phyloP scores from a whole-genome alignment of 2,329 filamentous ascomycete species.

The Talaromyces islandicus region DNA sequence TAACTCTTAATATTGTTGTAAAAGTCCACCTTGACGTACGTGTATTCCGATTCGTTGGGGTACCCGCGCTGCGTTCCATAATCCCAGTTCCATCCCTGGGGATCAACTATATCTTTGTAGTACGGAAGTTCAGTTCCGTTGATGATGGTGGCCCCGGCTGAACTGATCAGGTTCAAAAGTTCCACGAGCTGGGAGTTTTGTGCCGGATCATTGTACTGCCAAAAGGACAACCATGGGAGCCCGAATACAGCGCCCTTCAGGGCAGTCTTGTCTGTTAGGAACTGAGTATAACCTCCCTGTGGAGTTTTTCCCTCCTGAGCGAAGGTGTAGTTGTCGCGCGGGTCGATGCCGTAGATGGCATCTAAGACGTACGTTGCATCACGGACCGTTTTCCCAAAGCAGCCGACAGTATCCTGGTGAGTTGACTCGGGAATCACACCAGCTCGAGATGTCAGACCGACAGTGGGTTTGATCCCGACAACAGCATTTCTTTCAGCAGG shows the following conservation, averaged over 20 bases:
- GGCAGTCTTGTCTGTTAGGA: slow-evolving; percentile 47
- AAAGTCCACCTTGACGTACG: slow-evolving; percentile 60
- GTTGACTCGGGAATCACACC: slow-evolving; percentile 60
- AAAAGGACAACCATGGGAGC: slow-evolving; percentile 67
- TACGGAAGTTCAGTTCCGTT: slow-evolving; percentile 65
- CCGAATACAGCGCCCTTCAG: slow-evolving; percentile 62
- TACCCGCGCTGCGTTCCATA: slow-evolving; percentile 57
- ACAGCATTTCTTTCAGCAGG: slow-evolving; percentile 64
- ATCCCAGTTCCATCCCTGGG: slow-evolving; percentile 69
- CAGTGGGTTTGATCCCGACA: slow-evolving; percentile 70
- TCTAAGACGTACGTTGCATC: slow-evolving; percentile 64
- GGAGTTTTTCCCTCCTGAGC: slow-evolving; percentile 53
- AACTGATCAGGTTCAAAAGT: slow-evolving; percentile 49
- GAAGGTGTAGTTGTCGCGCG: slow-evolving; percentile 59
- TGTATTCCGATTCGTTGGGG: slow-evolving; percentile 69
- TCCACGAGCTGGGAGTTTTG: slow-evolving; percentile 51
- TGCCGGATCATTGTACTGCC: slow-evolving; percentile 53
- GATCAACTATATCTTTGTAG: slow-evolving; percentile 57
- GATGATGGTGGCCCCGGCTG: slow-evolving; percentile 60
- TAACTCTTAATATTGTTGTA: slow-evolving; percentile 60
- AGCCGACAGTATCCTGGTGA: slow-evolving; percentile 64
- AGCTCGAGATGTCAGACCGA: slow-evolving; percentile 62
- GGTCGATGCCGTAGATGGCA: slow-evolving; percentile 61
- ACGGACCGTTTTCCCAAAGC: slow-evolving; percentile 61
- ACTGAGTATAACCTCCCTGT: slow-evolving; percentile 51